Evolutionary conservation across 805 yeast species (phyloP), one percentile per base, ranked within the genome.

Genomic region (Isabelozyma heimii): DNA sequence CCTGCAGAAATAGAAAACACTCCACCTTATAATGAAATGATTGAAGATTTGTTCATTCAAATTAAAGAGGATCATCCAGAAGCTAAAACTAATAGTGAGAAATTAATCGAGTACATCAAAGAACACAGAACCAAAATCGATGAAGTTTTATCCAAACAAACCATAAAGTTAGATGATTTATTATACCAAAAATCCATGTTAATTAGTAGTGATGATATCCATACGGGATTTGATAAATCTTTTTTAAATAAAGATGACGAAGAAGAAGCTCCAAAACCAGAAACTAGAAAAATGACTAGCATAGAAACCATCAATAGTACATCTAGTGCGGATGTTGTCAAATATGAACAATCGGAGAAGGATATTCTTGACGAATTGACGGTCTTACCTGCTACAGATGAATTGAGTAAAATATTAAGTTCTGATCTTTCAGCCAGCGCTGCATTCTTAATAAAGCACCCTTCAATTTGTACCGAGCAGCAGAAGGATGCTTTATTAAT

Each of bases 401-500:
- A 75, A 49, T 91, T 88, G 63, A 82, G 91, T 10, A 66, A 77
- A 42, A 76, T 91, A 24, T 69, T 82, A 1, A 54, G 66, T 3
- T 69, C 71, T 15, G 76, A 85, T 43, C 72, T 81, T 40, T 59
- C 67, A n/a, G 65, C 69, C 47, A 74, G 85, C 56, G 77, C 83
- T 53, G 70, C 68, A 45, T 83, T 72, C 66, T 70, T 87, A 54
- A 70, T 76, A 42, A 63, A 62, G 63, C 89, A 85, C 65, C 81
- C 88, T 38, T 75, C 79, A 49, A 88, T 94, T 49, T 82, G 91
- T 44, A 82, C 82, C 4, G 90, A 86, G 54, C 84, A 84, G 52
- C 97, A 94, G 63, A 90, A 91, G 62, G 98, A 94, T 66, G 89
- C 96, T 0, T 80, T 94, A 50, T 75, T 91, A 63, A 91, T 92